phyloP scores from a whole-genome alignment of 2,329 filamentous ascomycete species.

The Pseudogymnoascus sp. region DNA sequence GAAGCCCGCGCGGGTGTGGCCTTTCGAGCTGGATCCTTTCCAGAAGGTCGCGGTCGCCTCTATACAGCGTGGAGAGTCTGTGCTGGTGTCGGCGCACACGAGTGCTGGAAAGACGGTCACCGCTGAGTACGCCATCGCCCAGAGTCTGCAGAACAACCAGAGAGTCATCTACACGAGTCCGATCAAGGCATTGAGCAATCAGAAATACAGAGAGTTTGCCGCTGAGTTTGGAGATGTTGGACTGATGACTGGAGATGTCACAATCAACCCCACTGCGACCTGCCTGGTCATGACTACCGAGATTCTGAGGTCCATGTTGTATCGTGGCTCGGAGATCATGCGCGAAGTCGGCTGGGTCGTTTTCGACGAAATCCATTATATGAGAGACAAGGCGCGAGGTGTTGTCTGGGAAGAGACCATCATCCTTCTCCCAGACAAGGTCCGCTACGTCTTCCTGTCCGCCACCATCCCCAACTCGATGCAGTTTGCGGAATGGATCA shows the following conservation, averaged over 20 bases:
- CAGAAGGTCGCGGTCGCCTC: conserved; percentile 91
- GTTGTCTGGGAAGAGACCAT: conserved; percentile 99
- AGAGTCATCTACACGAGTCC: conserved; percentile 98
- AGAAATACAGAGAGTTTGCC: conserved; percentile 95
- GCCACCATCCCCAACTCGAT: conserved; percentile 98
- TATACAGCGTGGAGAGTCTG: conserved; percentile 92
- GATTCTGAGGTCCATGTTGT: conserved; percentile 97
- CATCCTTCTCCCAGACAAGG: conserved; percentile 94
- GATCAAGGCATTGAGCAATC: conserved; percentile 97
- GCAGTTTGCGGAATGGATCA: conserved; percentile 99
- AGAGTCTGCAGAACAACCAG: conserved; percentile 95
- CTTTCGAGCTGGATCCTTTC: conserved; percentile 93
- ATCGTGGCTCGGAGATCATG: conserved; percentile 98
- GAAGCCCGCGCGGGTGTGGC: conserved; percentile 73
- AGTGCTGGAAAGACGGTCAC: conserved; percentile 98
- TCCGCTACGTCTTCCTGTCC: conserved; percentile 95
- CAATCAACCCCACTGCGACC: conserved; percentile 96
- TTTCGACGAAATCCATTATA: conserved; percentile 98
- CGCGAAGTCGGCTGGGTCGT: conserved; percentile 97
- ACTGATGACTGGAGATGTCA: conserved; percentile 97
- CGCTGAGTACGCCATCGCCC: conserved; percentile 95
- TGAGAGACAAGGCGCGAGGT: conserved; percentile 87
- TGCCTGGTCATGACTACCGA: conserved; percentile 99
- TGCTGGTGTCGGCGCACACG: conserved; percentile 93
- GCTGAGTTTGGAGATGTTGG: conserved; percentile 95